Conservation (phyloP, 352 stramenopile genomes). For the Globisporangium middletonii region DNA sequence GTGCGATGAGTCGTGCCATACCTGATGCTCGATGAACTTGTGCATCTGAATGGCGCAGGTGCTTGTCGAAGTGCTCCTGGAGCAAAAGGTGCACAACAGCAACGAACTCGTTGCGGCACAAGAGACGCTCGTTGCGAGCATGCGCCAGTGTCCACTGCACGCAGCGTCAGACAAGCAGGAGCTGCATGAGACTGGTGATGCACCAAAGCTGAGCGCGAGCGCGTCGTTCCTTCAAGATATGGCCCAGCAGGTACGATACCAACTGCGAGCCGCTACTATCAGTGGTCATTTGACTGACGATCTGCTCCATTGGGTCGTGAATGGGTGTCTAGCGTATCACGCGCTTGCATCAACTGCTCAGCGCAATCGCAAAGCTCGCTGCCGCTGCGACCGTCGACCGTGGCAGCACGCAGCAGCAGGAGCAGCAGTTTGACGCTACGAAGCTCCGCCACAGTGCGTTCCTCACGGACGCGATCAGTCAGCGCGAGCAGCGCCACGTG, state of each 20-base stretch:
- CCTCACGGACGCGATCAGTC: conserved; percentile 32
- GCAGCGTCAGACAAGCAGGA: not conserved
- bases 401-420: not conserved
- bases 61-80: conserved; percentile 46
- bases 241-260: conserved; percentile 42
- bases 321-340: conserved; percentile 31
- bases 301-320: too few relatives aligned
- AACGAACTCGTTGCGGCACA: conserved; percentile 33
- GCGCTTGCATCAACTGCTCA: conserved; percentile 54
- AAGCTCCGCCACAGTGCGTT: conserved; percentile 51
- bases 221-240: conserved; percentile 45
- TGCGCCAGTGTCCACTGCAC: conserved; percentile 1
- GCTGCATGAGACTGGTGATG: not conserved
- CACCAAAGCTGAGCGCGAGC: conserved; percentile 20
- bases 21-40: too few relatives aligned
- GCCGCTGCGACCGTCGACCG: conserved; percentile 10
- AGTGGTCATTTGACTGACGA: not conserved
- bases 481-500: conserved; percentile 32
- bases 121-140: conserved; percentile 17
- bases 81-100: conserved; percentile 52
- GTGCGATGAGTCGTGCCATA: too few relatives aligned
- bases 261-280: not conserved
- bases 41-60: conserved; percentile 17
- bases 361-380: conserved; percentile 51
- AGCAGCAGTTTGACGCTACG: conserved; percentile 21